phyloP scores from a whole-genome alignment of 768 basidiomycete species.

The Phaeotremella fagi region DNA sequence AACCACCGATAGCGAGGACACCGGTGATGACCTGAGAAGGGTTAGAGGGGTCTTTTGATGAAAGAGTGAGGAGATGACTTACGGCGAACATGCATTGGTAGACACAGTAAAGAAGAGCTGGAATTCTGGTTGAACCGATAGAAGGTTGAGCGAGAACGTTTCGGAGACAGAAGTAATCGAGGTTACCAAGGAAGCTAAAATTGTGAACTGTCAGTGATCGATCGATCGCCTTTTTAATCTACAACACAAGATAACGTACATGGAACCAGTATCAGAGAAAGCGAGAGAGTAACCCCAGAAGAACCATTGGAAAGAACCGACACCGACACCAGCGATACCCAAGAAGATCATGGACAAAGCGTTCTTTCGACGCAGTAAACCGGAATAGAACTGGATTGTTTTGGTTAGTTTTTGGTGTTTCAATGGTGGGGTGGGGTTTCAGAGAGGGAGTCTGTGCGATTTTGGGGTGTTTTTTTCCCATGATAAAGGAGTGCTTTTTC shows the following conservation, averaged over 20 bases:
- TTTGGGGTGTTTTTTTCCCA: no score
- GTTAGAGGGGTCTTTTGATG: not conserved
- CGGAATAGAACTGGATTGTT: slow-evolving; percentile 41
- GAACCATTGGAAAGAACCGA: slow-evolving; percentile 50
- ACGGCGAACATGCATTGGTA: slow-evolving; percentile 53
- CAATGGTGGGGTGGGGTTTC: no score
- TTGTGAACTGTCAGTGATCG: not conserved
- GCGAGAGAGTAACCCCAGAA: slow-evolving; percentile 96
- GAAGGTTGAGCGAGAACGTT: slow-evolving; percentile 68
- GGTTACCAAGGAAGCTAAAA: slow-evolving; percentile 86
- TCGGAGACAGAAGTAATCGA: slow-evolving; percentile 70
- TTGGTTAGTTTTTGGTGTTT: not conserved
- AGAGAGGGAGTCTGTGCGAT: no score
- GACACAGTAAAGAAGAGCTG: slow-evolving; percentile 75
- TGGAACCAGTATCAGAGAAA: slow-evolving; percentile 60
- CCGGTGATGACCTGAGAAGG: slow-evolving; percentile 36
- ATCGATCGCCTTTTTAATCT: not conserved
- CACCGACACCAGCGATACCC: slow-evolving; percentile 46
- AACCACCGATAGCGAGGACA: slow-evolving; percentile 52
- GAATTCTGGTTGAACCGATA: slow-evolving; percentile 73
- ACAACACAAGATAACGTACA: slow-evolving; percentile 16
- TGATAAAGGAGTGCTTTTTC: no score
- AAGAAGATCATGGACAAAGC: slow-evolving; percentile 51
- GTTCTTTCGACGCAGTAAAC: slow-evolving; percentile 50
- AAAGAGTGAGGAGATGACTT: slow-evolving; percentile 6